phyloP scores from a whole-genome alignment of 129 eudicot species.

The sunflower (Helianthus annuus) region HanXRQr2.0-SUNRISE NC_035442.2:28418445-28418944 shows the following conservation, averaged over 20 bases:
- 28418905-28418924: too few species aligned
- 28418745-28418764: slow-evolving; percentile 74
- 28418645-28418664: slow-evolving; percentile 77
- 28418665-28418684: neutral
- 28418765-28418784: slow-evolving; percentile 96
- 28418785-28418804: slow-evolving; percentile 62
- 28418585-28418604: slow-evolving; percentile 70
- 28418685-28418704: neutral
- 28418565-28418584: slow-evolving; percentile 65
- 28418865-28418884: too few species aligned
- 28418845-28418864: too few species aligned
- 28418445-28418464: neutral
- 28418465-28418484: neutral
- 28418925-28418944: too few species aligned
- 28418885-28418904: too few species aligned
- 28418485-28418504: neutral
- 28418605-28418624: slow-evolving; percentile 66
- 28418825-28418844: too few species aligned
- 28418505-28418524: neutral
- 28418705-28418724: neutral
- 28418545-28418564: neutral
- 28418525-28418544: neutral
- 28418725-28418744: neutral
- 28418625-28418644: slow-evolving; percentile 92
- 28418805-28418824: neutral